Percentiles rank a stretch among this genome's conserved stretches.
Evolutionary conservation across 139 green algal species (phyloP).

Genomic region (Tetraselmis chui): DNA sequence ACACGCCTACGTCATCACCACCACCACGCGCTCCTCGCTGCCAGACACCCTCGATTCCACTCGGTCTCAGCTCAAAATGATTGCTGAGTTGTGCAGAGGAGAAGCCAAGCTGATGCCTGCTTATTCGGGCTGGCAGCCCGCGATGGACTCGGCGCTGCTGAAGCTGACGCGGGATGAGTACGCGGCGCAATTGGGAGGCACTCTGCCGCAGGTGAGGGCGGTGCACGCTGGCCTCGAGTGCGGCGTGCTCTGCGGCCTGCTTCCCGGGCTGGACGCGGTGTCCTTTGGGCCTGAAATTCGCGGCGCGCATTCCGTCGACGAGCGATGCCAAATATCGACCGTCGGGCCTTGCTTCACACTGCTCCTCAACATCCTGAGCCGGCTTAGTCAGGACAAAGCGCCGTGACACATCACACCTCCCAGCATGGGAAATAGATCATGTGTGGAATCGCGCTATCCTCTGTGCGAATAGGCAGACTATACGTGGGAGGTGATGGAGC

Average conservation of each 20-base stretch:
- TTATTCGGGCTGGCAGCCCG: conserved; percentile 68
- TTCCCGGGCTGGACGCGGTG: conserved; percentile 48
- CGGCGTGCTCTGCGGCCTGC: conserved; percentile 6
- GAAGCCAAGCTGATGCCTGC: too few species aligned
- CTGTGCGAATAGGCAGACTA: too few species aligned
- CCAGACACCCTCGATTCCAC: conserved; percentile 45
- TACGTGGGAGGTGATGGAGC: too few species aligned
- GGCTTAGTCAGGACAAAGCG: too few species aligned
- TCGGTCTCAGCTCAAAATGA: too few species aligned
- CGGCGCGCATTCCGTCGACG: conserved; percentile 62
- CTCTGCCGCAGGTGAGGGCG: conserved; percentile 26
- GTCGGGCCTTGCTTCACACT: too few species aligned
- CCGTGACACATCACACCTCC: too few species aligned
- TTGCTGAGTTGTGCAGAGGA: too few species aligned
- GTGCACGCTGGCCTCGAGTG: conserved; percentile 14
- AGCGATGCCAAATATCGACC: too few species aligned
- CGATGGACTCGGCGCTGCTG: conserved; percentile 38
- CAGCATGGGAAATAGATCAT: too few species aligned
- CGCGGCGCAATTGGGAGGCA: conserved; percentile 23
- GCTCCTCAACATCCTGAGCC: too few species aligned
- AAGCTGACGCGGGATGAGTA: conserved; percentile 27
- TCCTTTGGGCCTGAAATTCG: conserved; percentile 66
- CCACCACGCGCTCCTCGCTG: conserved; percentile 52
- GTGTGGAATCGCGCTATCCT: too few species aligned
- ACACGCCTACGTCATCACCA: conserved; percentile 18